Percentiles rank a stretch among this genome's conserved stretches.
Evolutionary conservation across 1,139 yeast species (phyloP).

Genomic region (Lodderomyces metapsilosis): DNA sequence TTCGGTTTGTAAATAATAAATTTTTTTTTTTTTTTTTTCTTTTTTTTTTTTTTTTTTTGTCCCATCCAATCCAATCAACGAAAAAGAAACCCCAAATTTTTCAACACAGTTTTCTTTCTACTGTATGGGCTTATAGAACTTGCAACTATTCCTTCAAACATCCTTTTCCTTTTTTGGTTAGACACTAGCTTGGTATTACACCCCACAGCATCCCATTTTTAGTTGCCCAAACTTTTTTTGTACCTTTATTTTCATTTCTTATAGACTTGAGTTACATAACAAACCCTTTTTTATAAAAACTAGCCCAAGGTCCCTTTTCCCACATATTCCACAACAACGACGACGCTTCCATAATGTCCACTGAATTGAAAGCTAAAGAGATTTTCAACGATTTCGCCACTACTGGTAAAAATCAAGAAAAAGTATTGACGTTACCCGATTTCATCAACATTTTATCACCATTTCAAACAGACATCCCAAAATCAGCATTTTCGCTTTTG

Average conservation of each 20-base stretch:
- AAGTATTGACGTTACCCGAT: conserved; percentile 30
- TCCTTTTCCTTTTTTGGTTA: neutral
- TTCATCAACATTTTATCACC: conserved; percentile 44
- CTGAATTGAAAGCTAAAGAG: conserved; percentile 36
- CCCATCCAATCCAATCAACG: conserved; percentile 1
- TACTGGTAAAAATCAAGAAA: conserved; percentile 21
- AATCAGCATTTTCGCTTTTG: conserved; percentile 45
- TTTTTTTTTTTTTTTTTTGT: neutral
- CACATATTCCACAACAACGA: neutral
- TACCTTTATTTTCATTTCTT: neutral
- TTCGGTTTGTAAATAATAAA: neutral
- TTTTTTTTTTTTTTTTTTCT: conserved; percentile 2
- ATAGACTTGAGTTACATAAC: neutral
- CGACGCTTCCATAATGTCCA: conserved; percentile 10
- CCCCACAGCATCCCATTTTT: too few species aligned
- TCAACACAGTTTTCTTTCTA: neutral
- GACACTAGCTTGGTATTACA: neutral
- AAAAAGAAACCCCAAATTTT: neutral
- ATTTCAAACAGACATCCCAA: conserved; percentile 42
- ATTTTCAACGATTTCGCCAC: conserved; percentile 43
- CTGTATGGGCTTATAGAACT: neutral
- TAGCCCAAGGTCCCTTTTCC: neutral
- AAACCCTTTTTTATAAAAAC: neutral
- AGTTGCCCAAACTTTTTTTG: neutral
- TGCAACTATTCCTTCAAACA: neutral